Evolutionary conservation across 495 filamentous ascomycete genomes (phyloP).

Genomic region (Penicillium robsamsonii): DNA sequence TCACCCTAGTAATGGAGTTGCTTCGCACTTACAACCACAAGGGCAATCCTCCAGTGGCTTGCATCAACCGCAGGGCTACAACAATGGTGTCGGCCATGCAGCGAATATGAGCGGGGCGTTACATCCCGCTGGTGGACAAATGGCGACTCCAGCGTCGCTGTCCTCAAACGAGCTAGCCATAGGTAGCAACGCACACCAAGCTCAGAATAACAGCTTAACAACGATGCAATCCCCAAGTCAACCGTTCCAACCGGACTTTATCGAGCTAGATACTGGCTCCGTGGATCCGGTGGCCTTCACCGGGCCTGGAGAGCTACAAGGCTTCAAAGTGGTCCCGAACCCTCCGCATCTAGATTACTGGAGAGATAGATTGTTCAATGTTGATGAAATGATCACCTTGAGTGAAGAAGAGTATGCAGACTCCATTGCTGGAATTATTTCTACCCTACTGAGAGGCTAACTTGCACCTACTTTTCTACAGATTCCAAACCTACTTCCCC

Average conservation of each 20-base stretch:
- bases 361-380: constrained; percentile 74
- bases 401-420: constrained; percentile 74
- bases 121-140: constrained; percentile 8
- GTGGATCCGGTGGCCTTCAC: constrained; percentile 17
- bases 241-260: constrained; percentile 16
- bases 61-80: constrained; percentile 1
- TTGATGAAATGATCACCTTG: constrained; percentile 70
- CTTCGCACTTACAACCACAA: constrained; percentile 5
- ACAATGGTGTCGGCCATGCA: background rate
- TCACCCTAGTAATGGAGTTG: background rate
- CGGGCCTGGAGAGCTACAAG: constrained; percentile 48
- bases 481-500: constrained; percentile 85
- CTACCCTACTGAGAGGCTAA: constrained; percentile 7
- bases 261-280: constrained; percentile 10
- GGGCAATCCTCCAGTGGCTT: constrained; percentile 1
- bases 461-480: constrained; percentile 27
- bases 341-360: constrained; percentile 71
- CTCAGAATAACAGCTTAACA: constrained; percentile 15
- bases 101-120: constrained; percentile 15
- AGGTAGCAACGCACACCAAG: constrained; percentile 11
- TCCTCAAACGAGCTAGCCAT: constrained; percentile 10
- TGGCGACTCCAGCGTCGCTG: constrained; percentile 1
- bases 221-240: constrained; percentile 14
- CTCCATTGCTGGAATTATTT: constrained; percentile 5
- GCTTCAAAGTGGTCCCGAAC: constrained; percentile 58